Percentiles rank a stretch among this genome's conserved stretches.
These are phyloP conservation scores for Rhizopus stolonifer DNA, from an alignment of 371 early-diverging fungal genomes.

Conservation along the genomic window DNA sequence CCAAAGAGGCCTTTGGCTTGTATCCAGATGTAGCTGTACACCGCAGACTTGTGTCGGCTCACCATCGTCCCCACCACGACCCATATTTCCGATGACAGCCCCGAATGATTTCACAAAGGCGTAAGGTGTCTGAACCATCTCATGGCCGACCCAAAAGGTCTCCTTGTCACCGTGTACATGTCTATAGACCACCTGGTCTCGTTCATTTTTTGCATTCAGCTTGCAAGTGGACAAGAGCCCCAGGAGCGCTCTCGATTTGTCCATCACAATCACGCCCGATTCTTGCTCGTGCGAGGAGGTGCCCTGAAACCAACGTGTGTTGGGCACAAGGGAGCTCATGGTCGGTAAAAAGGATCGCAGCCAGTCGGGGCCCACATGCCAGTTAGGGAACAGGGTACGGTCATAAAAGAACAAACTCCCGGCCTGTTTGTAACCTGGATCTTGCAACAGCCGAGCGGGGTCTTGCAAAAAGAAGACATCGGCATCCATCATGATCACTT, in stretches of 20 bases:
- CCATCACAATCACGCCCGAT: slow-evolving; percentile 56
- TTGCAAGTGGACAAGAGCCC: slow-evolving; percentile 53
- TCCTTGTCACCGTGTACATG: slow-evolving; percentile 54
- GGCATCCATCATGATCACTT: slow-evolving; percentile 65
- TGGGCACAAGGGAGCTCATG: slow-evolving; percentile 21
- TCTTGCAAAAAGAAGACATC: slow-evolving; percentile 65
- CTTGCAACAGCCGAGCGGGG: slow-evolving; percentile 50
- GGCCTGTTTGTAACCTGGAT: slow-evolving; percentile 40
- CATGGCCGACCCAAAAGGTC: slow-evolving; percentile 60
- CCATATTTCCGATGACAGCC: slow-evolving; percentile 53
- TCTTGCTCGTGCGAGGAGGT: slow-evolving; percentile 46
- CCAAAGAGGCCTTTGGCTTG: slow-evolving; percentile 38
- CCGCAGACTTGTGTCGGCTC: slow-evolving; percentile 47
- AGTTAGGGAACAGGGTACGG: slow-evolving; percentile 40
- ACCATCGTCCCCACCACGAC: slow-evolving; percentile 35
- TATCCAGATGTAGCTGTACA: slow-evolving; percentile 45
- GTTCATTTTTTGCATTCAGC: slow-evolving; percentile 46
- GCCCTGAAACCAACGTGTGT: slow-evolving; percentile 31
- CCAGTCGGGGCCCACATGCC: slow-evolving; percentile 32
- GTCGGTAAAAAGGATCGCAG: slow-evolving; percentile 34
- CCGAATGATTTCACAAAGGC: slow-evolving; percentile 55
- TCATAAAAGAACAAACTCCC: slow-evolving; percentile 62
- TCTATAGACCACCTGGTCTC: slow-evolving; percentile 39
- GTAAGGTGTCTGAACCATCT: slow-evolving; percentile 59
- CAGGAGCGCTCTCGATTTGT: slow-evolving; percentile 44